These are phyloP conservation scores for Leccinum subgranulosum DNA, from an alignment of 768 basidiomycete genomes.

Conservation along the genomic window DNA sequence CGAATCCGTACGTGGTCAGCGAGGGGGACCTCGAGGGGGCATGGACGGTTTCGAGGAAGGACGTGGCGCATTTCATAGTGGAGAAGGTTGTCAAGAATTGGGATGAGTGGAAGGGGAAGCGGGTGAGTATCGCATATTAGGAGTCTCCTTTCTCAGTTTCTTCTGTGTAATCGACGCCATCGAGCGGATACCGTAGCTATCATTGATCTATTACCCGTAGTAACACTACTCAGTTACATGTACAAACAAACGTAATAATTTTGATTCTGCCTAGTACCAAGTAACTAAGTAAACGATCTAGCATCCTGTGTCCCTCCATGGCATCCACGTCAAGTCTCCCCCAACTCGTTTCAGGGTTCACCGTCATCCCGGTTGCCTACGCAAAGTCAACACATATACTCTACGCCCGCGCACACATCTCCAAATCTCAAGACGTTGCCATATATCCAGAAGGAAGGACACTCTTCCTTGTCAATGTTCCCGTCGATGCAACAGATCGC, in stretches of 20 bases:
- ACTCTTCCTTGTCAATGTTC: constrained; percentile 85
- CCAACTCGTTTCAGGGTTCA: constrained; percentile 32
- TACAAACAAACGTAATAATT: not conserved
- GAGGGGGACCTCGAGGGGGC: constrained; percentile 38
- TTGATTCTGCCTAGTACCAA: not conserved
- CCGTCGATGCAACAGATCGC: constrained; percentile 82
- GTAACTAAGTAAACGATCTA: no score
- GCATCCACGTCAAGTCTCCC: constrained; percentile 18
- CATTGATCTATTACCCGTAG: no score
- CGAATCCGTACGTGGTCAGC: constrained; percentile 41
- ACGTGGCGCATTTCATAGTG: constrained; percentile 64
- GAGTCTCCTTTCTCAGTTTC: not conserved
- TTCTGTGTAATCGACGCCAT: no score
- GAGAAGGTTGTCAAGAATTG: constrained; percentile 45
- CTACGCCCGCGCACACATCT: constrained; percentile 69
- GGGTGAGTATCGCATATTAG: constrained; percentile 49
- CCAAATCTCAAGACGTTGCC: constrained; percentile 37
- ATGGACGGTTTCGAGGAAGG: constrained; percentile 58
- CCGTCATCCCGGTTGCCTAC: constrained; percentile 40
- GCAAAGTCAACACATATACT: constrained; percentile 57
- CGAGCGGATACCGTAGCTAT: no score
- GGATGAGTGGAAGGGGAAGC: constrained; percentile 51
- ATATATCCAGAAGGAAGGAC: constrained; percentile 59
- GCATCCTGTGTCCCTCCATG: not conserved
- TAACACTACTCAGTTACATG: no score